Base-by-base conservation (phyloP, 2,329 filamentous ascomycete genomes). In the Botrytis medusae region DNA sequence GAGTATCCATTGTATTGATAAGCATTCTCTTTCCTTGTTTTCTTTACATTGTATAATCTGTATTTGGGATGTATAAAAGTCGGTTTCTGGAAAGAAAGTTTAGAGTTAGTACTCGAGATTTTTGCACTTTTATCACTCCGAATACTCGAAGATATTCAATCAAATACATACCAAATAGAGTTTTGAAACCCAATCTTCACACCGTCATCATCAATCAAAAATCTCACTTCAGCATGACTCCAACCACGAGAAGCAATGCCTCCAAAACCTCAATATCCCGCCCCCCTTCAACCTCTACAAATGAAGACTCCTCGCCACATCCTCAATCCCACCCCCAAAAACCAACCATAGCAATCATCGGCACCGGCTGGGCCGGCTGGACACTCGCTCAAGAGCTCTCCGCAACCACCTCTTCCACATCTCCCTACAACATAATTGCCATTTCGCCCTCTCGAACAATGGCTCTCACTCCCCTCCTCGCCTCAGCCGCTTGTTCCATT, bases 381-480 rank as follows among this genome's bases (percentile, higher is more conserved):
- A 82, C 80, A 22, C 75, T 84, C 16, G 79, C 81, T 1, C 81
- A 82, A 48, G 77, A 81, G 18, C 75, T 84, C 4, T 78, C 80
- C 57, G 75, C 81, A 32, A 77, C 78, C 7, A 81, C 81, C 68
- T n/a, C 40, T 32, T 34, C 14, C 14, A 14, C 54, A 22, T 71
- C 68, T 37, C 68, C 68, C 7, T 85, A 83, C 75, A 78, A 81
- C 59, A 77, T 85, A 48, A 82, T 80, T 2, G 77, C 85, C 54
- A 82, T 85, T 25, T 84, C 84, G 0, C 84, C 84, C 1, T 74
- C 81, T 10, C 78, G 81, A 25, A 85, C 83, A 4, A 81, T 82
- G 29, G 82, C 83, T 67, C 84, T 85, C 73, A 85, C 84, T 0
- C 84, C 84, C 8, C 79, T 85, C 1, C 81, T 85, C 3, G 83